Evolutionary conservation across 179 eudicot species (phyloP).

Genomic region (Drosera spatulata): DNA sequence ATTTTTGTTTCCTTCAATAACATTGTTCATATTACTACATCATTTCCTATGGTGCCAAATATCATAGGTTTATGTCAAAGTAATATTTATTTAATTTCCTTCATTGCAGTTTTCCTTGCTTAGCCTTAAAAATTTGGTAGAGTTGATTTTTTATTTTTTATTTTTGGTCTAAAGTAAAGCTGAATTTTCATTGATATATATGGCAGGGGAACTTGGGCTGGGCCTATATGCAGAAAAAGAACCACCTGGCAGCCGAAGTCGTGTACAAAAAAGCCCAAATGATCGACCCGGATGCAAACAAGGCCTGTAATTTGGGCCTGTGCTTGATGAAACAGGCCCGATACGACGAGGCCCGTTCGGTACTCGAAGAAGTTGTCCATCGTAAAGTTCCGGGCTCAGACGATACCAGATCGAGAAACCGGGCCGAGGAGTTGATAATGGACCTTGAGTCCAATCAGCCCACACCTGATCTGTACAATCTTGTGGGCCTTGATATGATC

Average conservation of each 20-base stretch:
- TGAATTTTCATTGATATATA: conserved; percentile 12
- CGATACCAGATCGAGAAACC: conserved; percentile 31
- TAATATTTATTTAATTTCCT: too few relatives aligned
- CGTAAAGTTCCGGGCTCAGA: conserved; percentile 48
- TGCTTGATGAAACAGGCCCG: conserved; percentile 59
- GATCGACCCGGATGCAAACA: conserved; percentile 74
- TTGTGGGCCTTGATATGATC: conserved; percentile 38
- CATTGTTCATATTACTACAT: too few relatives aligned
- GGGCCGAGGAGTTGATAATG: conserved; percentile 50
- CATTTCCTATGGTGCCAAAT: too few relatives aligned
- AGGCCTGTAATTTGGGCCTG: conserved; percentile 68
- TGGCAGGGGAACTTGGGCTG: conserved; percentile 89
- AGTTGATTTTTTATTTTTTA: not conserved
- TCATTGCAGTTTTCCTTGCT: too few relatives aligned
- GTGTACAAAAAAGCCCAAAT: conserved; percentile 75
- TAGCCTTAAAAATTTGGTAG: not conserved
- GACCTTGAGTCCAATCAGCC: conserved; percentile 47
- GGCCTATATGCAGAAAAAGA: conserved; percentile 66
- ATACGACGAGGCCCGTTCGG: conserved; percentile 36
- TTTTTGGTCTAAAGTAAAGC: too few relatives aligned
- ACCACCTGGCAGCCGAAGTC: conserved; percentile 58
- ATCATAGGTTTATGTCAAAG: too few relatives aligned
- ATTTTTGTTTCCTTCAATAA: too few relatives aligned
- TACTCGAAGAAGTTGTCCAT: conserved; percentile 39
- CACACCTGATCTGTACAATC: conserved; percentile 10